Percentiles rank a stretch among this genome's conserved stretches.
phyloP scores from a whole-genome alignment of 768 basidiomycete genomes.

The Russula sp. region DNA sequence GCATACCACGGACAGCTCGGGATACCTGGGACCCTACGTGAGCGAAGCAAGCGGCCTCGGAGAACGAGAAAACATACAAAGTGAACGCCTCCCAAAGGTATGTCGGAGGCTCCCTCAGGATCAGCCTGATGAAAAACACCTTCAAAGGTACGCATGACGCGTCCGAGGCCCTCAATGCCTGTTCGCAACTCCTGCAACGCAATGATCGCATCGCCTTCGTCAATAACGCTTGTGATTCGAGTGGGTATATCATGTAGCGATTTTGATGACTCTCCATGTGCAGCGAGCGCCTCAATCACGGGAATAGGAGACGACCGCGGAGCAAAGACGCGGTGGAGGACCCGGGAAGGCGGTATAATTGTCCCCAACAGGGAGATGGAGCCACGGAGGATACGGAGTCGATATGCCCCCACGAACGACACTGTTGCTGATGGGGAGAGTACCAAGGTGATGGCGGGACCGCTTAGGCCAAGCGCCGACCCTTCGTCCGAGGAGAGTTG shows the following conservation, averaged over 20 bases:
- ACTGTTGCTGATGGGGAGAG: conserved; percentile 52
- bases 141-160: conserved; percentile 59
- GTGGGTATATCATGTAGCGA: conserved; percentile 25
- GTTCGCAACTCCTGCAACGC: conserved; percentile 56
- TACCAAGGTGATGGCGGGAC: conserved; percentile 41
- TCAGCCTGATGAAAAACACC: conserved; percentile 57
- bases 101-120: conserved; percentile 40
- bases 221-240: conserved; percentile 23
- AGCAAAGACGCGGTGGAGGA: conserved; percentile 59
- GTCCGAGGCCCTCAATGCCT: conserved; percentile 64
- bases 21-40: conserved; percentile 31
- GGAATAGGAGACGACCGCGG: conserved; percentile 80
- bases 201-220: conserved; percentile 43
- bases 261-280: conserved; percentile 26
- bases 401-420: conserved; percentile 66
- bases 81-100: conserved; percentile 50
- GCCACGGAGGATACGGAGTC: conserved; percentile 60
- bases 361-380: conserved; percentile 58
- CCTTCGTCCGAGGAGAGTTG: conserved; percentile 44
- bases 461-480: conserved; percentile 35
- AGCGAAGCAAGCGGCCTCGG: conserved; percentile 26
- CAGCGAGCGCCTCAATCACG: conserved; percentile 38
- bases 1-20: conserved; percentile 35
- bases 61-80: conserved; percentile 41
- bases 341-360: conserved; percentile 43